Evolutionary conservation across 306 rosid genomes (phyloP), one percentile per base, ranked within the genome.

Genomic region (Echinosophora koreensis): DNA sequence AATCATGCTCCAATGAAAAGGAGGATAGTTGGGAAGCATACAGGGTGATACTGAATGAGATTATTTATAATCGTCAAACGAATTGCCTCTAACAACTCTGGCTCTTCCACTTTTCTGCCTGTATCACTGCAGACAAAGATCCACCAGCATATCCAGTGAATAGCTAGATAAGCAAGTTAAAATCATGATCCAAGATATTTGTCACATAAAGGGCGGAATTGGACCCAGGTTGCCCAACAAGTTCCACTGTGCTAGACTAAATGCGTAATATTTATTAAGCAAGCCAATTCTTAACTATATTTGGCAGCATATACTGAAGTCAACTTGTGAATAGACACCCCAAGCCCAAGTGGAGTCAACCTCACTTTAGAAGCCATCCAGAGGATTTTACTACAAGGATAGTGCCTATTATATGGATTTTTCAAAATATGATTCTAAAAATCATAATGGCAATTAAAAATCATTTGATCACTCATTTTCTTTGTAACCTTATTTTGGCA

Each of bases 21-120:
- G 55, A 18, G 67, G 16, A 9, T 35, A 38, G 74, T 54, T 68
- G 68, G 34, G 74, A 69, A 76, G 72, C 64, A 78, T 92, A 96
- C 99, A 86, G 99, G 99, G 84, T 92, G 98, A 81, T 87, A 96
- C 73, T 93, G 59, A 63, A 96, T 86, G 89, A 96, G 64, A 63
- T 91, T 96, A 73, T 92, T 96, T 71, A 96, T 84, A 82, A 96
- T 91, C 14, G 99, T 92, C 89, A 96, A 79, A 71, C 96, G 97
- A 84, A 96, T 96, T 16, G 99, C 99, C 84, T 96, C 99, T 50
- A 96, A 93, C 87, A 92, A 70, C 88, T 96, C 98, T 47, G 99
- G 96, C 78, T 96, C 94, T 51, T 92, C 97, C 84, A 96, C 91
- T 78, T 95, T 92, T 77, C 99, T 91, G 54, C 99, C 99, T 28